Conservation (phyloP, 805 yeast genomes). For the Starmerella floricola region DNA sequence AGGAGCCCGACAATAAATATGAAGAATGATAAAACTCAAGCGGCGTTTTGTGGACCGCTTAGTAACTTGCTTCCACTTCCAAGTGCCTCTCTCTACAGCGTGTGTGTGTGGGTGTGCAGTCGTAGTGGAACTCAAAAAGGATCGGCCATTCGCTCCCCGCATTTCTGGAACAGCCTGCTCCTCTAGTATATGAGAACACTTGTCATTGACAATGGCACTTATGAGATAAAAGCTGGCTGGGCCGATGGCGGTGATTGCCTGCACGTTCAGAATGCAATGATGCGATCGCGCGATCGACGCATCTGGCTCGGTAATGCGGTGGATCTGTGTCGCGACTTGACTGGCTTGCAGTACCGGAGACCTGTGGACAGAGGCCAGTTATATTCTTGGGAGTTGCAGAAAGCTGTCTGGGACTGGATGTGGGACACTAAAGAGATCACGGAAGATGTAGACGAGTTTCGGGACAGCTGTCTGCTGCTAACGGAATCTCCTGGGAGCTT, state of each 20-base stretch:
- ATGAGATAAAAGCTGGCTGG: constrained; percentile 57
- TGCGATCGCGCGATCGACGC: constrained; percentile 63
- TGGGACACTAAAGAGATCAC: constrained; percentile 30
- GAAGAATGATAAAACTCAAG: not conserved
- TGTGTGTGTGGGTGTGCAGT: no score
- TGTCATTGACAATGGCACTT: constrained; percentile 84
- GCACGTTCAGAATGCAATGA: constrained; percentile 54
- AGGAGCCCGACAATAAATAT: constrained; percentile 2
- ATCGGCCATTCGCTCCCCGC: no score
- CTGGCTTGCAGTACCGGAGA: constrained; percentile 60
- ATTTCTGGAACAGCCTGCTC: no score
- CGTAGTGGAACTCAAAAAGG: not conserved
- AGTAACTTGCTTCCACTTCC: no score
- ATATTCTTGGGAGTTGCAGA: constrained; percentile 82
- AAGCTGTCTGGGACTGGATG: constrained; percentile 79
- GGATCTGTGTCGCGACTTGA: constrained; percentile 51
- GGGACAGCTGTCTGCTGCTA: constrained; percentile 49
- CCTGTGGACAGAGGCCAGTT: constrained; percentile 85
- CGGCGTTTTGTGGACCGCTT: no score
- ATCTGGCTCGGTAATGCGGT: constrained; percentile 63
- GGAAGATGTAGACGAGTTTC: constrained; percentile 28
- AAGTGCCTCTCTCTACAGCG: no score
- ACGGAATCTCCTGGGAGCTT: constrained; percentile 75
- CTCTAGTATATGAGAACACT: constrained; percentile 26
- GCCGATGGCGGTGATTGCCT: constrained; percentile 33